Evolutionary conservation across 2,329 filamentous ascomycete genomes (phyloP), one percentile per base, ranked within the genome.

Genomic region (Penicillium sp.): DNA sequence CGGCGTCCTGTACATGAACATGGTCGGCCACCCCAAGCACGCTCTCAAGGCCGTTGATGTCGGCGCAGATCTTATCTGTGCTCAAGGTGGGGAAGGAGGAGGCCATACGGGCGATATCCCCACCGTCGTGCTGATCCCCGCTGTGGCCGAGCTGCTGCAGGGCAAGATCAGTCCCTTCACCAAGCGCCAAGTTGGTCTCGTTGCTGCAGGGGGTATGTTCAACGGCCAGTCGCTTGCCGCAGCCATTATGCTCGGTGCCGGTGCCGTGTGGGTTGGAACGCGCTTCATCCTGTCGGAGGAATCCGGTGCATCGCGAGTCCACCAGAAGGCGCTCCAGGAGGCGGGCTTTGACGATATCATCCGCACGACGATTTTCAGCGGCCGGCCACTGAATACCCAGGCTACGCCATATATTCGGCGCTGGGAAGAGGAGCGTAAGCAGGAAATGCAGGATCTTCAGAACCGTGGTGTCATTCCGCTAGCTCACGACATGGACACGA

Each of bases 1-100:
- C 73, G 93, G 93, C 70, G 87, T 98, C 70, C 86, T 96, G 69
- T 97, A 96, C 86, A 98, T 98, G 95, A 99, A 99, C 89, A 99
- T 99, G 95, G 93, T 99, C 77, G 95, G 95, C 69, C 95, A 98
- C 85, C 94, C 95, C 75, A 99, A 99, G 89, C 95, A 99, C 83
- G 94, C 97, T 67, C 87, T 92, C 81, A 99, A 98, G 86, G 96
- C 92, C 80, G 86, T 99, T 65, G 92, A 94, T 54, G 87, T 93
- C 63, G 95, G 93, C 67, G 92, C 89, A 70, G 95, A 99, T 80
- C 91, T 99, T 73, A 98, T 99, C 83, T 98, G 94, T 83, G 95
- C 95, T 55, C 95, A 99, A 83, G 95, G 95, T 76, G 94, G 95
- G 72, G 95, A 98, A 83, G 95, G 95, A 66, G 95, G 95, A 77